A percentile compares a stretch with the other conserved stretches of the same genome.
Conservation (phyloP, 2,329 filamentous ascomycete genomes). For the Cadophora gregata region DNA sequence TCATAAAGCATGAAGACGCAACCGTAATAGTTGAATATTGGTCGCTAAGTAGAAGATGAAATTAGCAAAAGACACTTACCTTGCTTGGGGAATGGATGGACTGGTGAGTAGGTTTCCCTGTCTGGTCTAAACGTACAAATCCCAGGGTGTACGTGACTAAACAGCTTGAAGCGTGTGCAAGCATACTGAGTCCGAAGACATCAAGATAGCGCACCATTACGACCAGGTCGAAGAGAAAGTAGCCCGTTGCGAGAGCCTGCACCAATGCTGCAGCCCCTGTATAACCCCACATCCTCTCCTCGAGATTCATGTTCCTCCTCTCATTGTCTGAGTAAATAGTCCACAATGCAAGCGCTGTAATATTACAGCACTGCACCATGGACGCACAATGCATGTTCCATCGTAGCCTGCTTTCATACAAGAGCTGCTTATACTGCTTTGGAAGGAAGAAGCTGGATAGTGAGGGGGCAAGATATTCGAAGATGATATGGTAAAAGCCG, state of each 20-base stretch:
- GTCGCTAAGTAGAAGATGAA: conserved; percentile 58
- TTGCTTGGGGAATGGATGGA: background rate
- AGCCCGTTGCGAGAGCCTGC: conserved; percentile 76
- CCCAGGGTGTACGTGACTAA: conserved; percentile 73
- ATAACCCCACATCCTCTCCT: conserved; percentile 78
- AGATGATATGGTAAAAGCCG: conserved; percentile 70
- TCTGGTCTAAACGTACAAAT: conserved; percentile 64
- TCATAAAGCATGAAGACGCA: conserved; percentile 84
- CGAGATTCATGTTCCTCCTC: conserved; percentile 65
- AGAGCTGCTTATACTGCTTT: conserved; percentile 61
- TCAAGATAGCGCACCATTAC: conserved; percentile 50
- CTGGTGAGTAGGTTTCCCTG: background rate
- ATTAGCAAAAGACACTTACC: conserved; percentile 26
- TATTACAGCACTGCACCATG: conserved; percentile 73
- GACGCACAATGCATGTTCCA: conserved; percentile 87
- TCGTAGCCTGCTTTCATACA: conserved; percentile 67
- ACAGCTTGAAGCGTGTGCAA: conserved; percentile 72
- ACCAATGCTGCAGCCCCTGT: conserved; percentile 73
- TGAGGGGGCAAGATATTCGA: conserved; percentile 68
- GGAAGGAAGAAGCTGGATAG: conserved; percentile 67
- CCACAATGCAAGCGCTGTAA: conserved; percentile 74
- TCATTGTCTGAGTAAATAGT: conserved; percentile 71
- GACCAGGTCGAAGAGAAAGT: conserved; percentile 48
- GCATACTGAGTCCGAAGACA: conserved; percentile 69
- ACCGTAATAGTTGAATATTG: conserved; percentile 83